phyloP scores from a whole-genome alignment of 1,139 yeast genomes.

The Meyerozyma athensensis region DNA sequence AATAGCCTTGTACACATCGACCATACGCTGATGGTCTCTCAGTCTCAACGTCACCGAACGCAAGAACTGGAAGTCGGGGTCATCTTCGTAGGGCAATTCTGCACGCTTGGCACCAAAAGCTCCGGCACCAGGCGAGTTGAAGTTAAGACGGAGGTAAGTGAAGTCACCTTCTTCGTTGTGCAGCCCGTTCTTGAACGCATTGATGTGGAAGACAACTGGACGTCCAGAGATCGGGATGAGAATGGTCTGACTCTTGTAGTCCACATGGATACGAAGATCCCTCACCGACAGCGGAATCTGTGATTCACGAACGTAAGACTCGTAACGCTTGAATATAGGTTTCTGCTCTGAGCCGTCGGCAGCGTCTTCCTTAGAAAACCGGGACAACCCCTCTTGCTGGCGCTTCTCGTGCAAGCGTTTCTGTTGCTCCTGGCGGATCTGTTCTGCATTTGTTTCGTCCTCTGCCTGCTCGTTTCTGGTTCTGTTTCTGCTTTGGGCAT shows the following conservation, averaged over 20 bases:
- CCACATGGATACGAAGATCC: slow-evolving; percentile 84
- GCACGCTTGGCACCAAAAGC: slow-evolving; percentile 64
- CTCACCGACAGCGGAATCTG: slow-evolving; percentile 82
- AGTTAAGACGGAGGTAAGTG: slow-evolving; percentile 84
- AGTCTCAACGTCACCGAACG: slow-evolving; percentile 87
- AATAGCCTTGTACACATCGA: slow-evolving; percentile 85
- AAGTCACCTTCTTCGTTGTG: slow-evolving; percentile 96
- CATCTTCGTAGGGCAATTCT: slow-evolving; percentile 88
- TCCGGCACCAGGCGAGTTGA: slow-evolving; percentile 89
- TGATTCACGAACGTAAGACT: slow-evolving; percentile 87
- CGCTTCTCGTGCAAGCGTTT: slow-evolving; percentile 76
- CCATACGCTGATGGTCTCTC: slow-evolving; percentile 86
- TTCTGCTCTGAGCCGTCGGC: slow-evolving; percentile 59
- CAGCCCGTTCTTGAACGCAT: slow-evolving; percentile 89
- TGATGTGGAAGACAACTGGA: slow-evolving; percentile 97
- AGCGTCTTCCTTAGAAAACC: slow-evolving; percentile 75
- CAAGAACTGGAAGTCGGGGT: slow-evolving; percentile 78
- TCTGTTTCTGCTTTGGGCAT: slow-evolving; percentile 57
- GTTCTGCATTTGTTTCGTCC: slow-evolving; percentile 64
- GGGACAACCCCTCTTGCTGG: slow-evolving; percentile 76
- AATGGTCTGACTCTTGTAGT: slow-evolving; percentile 81
- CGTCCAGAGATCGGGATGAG: slow-evolving; percentile 90
- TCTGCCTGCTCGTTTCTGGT: slow-evolving; percentile 76
- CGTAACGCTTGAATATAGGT: slow-evolving; percentile 84
- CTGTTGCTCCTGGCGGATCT: slow-evolving; percentile 80